A percentile compares a stretch with the other conserved stretches of the same genome.
phyloP scores from a whole-genome alignment of 2,329 filamentous ascomycete genomes.

The Ascochyta viciae-villosae region DNA sequence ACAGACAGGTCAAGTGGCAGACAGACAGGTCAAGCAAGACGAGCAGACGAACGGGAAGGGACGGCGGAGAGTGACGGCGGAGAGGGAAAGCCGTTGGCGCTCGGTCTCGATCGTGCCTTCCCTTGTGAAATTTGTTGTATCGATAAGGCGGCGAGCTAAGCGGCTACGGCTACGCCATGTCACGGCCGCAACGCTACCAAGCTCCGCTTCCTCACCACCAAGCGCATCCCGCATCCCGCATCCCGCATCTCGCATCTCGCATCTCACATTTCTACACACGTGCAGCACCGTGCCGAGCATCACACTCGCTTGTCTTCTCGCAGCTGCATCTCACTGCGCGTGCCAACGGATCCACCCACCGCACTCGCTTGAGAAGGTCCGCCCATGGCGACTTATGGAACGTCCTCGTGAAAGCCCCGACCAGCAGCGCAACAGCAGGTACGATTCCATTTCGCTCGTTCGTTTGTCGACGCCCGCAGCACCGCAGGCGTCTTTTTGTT shows the following conservation, averaged over 20 bases:
- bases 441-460: constrained; percentile 30
- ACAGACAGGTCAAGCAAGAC: neutral
- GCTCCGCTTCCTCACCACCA: constrained; percentile 4
- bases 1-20: neutral
- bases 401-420: constrained; percentile 37
- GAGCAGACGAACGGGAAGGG: too few species aligned
- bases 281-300: constrained; percentile 15
- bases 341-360: constrained; percentile 31
- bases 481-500: constrained; percentile 6
- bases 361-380: constrained; percentile 44
- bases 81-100: constrained; percentile 1
- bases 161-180: constrained; percentile 8
- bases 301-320: constrained; percentile 15
- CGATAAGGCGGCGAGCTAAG: constrained; percentile 14
- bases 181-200: constrained; percentile 9
- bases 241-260: neutral
- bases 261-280: constrained; percentile 14
- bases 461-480: constrained; percentile 24
- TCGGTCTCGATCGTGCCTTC: neutral
- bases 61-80: neutral
- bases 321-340: constrained; percentile 22
- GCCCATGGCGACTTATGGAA: constrained; percentile 49
- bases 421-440: constrained; percentile 32
- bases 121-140: constrained; percentile 6
- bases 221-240: neutral